phyloP scores from a whole-genome alignment of 768 basidiomycete species.

The Xerocomus spinulosus region DNA sequence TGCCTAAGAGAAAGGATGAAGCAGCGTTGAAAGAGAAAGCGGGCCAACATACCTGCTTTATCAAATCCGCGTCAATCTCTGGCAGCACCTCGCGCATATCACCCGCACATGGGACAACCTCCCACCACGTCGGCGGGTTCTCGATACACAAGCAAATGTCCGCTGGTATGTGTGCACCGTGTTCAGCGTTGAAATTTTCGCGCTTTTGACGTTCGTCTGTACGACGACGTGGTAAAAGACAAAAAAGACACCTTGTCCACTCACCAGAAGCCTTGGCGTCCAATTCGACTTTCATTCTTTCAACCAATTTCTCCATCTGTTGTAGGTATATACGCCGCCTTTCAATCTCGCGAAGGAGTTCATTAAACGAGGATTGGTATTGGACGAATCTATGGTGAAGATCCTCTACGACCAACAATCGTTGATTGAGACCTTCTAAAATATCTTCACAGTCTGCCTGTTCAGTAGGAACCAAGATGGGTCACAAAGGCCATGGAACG shows the following conservation, averaged over 20 bases:
- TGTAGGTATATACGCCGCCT: constrained; percentile 66
- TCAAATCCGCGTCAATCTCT: constrained; percentile 53
- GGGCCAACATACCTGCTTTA: constrained; percentile 43
- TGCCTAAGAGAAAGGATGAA: constrained; percentile 21
- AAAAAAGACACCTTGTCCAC: constrained; percentile 1
- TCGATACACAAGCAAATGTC: constrained; percentile 77
- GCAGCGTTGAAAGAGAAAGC: background rate
- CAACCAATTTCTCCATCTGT: constrained; percentile 57
- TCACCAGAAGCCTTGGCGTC: constrained; percentile 63
- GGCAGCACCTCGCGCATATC: constrained; percentile 58
- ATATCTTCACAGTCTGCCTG: constrained; percentile 52
- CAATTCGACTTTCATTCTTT: constrained; percentile 61
- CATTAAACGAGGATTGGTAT: constrained; percentile 71
- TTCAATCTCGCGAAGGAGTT: constrained; percentile 68
- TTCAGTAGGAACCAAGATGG: background rate
- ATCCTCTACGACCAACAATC: constrained; percentile 57
- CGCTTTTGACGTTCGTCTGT: constrained; percentile 67
- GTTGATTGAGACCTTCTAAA: constrained; percentile 53
- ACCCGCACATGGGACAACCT: constrained; percentile 54
- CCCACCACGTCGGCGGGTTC: constrained; percentile 71
- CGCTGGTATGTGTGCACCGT: constrained; percentile 69
- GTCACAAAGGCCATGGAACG: background rate
- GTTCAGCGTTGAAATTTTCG: constrained; percentile 64
- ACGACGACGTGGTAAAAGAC: background rate
- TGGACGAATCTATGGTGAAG: constrained; percentile 62